A percentile compares a stretch with the other conserved stretches of the same genome.
phyloP scores from a whole-genome alignment of 2,329 filamentous ascomycete species.

The Talaromyces amestolkiae region DNA sequence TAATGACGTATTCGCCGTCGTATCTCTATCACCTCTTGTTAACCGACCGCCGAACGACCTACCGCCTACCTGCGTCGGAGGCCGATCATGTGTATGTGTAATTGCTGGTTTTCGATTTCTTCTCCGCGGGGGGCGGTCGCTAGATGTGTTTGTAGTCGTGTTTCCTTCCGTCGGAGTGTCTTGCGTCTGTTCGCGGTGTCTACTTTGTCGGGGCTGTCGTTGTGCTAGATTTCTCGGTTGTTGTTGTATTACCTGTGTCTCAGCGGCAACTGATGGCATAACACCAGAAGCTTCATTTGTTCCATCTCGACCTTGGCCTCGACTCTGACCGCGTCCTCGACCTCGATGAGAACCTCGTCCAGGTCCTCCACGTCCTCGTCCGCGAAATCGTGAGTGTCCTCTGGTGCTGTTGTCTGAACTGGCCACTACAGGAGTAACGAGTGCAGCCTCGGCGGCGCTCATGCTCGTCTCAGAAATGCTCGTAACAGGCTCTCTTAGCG shows the following conservation, averaged over 20 bases:
- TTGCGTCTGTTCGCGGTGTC: conserved; percentile 7
- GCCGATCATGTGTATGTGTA: not conserved
- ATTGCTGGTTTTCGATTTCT: not conserved
- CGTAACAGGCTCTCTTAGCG: not conserved
- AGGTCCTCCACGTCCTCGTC: conserved; percentile 23
- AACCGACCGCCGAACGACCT: conserved; percentile 17
- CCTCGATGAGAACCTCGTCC: conserved; percentile 6
- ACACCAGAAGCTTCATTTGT: not conserved
- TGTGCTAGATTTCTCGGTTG: not conserved
- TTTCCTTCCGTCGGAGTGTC: not conserved
- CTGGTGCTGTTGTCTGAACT: conserved; percentile 1
- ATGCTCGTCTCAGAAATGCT: not conserved
- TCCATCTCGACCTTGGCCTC: conserved; percentile 8
- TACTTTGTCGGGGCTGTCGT: not conserved
- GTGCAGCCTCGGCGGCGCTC: conserved; percentile 9
- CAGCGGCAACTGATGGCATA: not conserved
- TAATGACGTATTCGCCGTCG: not conserved
- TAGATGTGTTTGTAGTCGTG: not conserved
- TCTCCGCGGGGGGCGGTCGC: not conserved
- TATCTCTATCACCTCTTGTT: conserved; percentile 7
- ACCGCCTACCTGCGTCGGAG: conserved; percentile 11
- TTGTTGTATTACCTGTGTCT: not conserved
- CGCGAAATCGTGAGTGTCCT: conserved; percentile 16
- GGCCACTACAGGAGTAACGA: not conserved
- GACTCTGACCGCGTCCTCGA: conserved; percentile 12